phyloP scores from a whole-genome alignment of 2,329 filamentous ascomycete genomes.

The Escovopsis sp. region DNA sequence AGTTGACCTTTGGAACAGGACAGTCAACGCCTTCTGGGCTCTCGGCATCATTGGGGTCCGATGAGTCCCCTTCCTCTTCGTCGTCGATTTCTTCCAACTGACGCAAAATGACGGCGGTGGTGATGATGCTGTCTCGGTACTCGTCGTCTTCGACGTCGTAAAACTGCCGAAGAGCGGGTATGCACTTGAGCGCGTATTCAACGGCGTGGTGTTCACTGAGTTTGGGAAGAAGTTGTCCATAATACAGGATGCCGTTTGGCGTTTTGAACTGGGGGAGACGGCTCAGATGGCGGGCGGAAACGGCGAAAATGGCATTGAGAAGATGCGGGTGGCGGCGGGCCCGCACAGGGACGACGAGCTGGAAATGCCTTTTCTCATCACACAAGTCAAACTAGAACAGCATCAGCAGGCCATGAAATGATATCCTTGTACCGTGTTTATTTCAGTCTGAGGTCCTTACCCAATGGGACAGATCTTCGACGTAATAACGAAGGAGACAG shows the following conservation, averaged over 20 bases:
- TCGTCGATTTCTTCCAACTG: constrained; percentile 28
- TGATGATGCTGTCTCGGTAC: constrained; percentile 24
- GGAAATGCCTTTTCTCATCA: constrained; percentile 25
- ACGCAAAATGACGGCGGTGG: constrained; percentile 25
- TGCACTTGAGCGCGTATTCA: constrained; percentile 26
- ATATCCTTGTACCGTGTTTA: not conserved
- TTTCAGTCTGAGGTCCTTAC: constrained; percentile 9
- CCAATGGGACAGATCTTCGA: constrained; percentile 26
- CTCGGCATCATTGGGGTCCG: constrained; percentile 1
- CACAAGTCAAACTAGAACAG: constrained; percentile 23
- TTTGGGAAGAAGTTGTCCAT: constrained; percentile 21
- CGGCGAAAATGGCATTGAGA: constrained; percentile 26
- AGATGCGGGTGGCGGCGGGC: constrained; percentile 22
- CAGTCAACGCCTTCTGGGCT: not conserved
- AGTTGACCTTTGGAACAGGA: constrained; percentile 17
- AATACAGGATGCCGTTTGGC: constrained; percentile 20
- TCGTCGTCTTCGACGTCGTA: constrained; percentile 23
- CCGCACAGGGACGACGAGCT: constrained; percentile 21
- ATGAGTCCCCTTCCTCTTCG: constrained; percentile 20
- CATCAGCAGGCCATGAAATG: not conserved
- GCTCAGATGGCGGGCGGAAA: constrained; percentile 24
- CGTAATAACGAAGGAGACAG: constrained; percentile 23
- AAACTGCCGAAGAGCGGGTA: constrained; percentile 23
- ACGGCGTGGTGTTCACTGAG: constrained; percentile 24
- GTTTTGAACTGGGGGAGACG: constrained; percentile 25